Base-by-base conservation (phyloP, 2,329 filamentous ascomycete genomes). In the Bertia moriformis region DNA sequence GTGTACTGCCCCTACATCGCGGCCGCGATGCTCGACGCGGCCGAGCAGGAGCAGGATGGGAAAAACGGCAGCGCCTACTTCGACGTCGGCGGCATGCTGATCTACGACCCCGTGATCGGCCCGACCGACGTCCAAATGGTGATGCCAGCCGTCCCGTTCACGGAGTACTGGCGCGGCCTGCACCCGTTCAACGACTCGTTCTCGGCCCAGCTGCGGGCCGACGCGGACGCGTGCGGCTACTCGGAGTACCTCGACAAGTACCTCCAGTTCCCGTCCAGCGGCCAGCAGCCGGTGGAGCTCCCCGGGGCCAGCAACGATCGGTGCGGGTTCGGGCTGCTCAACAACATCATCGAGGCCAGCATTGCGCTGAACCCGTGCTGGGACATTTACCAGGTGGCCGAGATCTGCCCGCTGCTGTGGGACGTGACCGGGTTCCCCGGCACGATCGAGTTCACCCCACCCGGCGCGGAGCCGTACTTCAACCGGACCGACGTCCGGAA, bases 321-420 rank as follows among this genome's bases (percentile, higher is more conserved):
- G 17, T 35, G 7, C 32, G 17, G 7, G 22, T 27, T 10, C 12
- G 32, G 7, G 17, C 49, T 84, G 15, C 81, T 69, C 48, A 54
- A 66, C 41, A 60, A 68, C 17, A 69, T 83, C 19, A 62, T 61
- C 47, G 46, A 63, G 0, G 78, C 73, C 19, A 67, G 69, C 4
- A 44, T 63, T 3, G 50, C 61, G 1, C 56, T 73, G 22, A 91
- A 91, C 58, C 84, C 84, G 0, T 91, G 85, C 62, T 93, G 82
- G 58, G 75, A 86, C 53, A 62, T 83, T 10, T 91, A 89, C 58
- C 72, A 82, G 38, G 70, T 89, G 13, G 72, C 72, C 2, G 76
- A 73, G 3, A 81, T 76, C 12, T 91, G 84, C 52, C 84, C 84
- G 0, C 46, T 77, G 2, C 61, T 72, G 2, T 84, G 73, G 67